Evolutionary conservation across 208 protist species (phyloP), one percentile per base, ranked within the genome.

Genomic region (Cochliopodium minus): DNA sequence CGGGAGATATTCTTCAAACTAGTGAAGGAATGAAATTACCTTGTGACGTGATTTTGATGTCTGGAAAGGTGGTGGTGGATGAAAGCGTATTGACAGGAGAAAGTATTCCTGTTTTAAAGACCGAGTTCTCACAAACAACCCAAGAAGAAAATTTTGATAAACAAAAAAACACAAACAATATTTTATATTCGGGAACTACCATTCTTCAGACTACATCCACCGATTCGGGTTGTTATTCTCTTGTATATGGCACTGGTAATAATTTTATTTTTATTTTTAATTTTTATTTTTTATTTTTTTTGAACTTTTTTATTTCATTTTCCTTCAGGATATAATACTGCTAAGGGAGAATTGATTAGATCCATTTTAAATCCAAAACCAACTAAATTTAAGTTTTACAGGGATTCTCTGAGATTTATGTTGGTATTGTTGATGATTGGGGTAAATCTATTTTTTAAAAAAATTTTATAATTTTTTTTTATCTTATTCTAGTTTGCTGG

Each of bases 71-170:
- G 0, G 48, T 82, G 4, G 13, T 83, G 4, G 66, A 82, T 36
- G 76, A 82, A 26, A 15, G 25, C 6, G 69, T 65, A 58, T 40
- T 82, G 2, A 82, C 76, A 10, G 76, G 76, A 25, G 76, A 82
- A 26, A 53, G 30, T 2, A 55, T 68, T n/a, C 76, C 76, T 0
- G 54, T 78, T 0, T 13, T 55, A 1, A 81, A 81, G 54, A 61
- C 30, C 6, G 29, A 46, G 9, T 25, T 80, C 0, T 59, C 68
- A 0, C 40, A 57, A 22, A 10, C 54, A 50, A 46, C 23, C 9
- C 2, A 22, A 13, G n/a, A n/a, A n/a, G n/a, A n/a, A n/a, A 32
- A 4, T 9, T 45, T 55, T 45, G 32, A 17, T n/a, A 17, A 25
- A 48, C 51, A 49, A 23, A 26, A 34, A 39, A n/a, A 43, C 26